Evolutionary conservation across 176 grass and related monocot genomes (phyloP), one percentile per base, ranked within the genome.

Genomic region (Urochloa ruziziensis): DNA sequence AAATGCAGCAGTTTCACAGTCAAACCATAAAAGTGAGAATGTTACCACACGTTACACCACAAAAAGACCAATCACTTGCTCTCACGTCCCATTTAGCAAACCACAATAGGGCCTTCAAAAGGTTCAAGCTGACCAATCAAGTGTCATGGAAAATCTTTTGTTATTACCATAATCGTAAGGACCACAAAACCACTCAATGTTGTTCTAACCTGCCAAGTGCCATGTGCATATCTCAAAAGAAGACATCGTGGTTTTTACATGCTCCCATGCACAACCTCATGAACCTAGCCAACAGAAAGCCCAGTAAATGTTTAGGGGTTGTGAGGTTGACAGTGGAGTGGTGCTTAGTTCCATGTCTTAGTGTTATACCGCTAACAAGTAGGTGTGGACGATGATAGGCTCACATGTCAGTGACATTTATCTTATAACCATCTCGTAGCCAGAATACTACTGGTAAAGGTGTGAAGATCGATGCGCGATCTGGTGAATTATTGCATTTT

Each of bases 201-300:
- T 83, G 86, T 73, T 78, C 54, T 78, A 90, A 86, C 72, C 66
- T 16, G 56, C 4, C 46, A 66, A n/a, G 79, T 16, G 56, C 4
- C 46, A 66, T n/a, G 79, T 86, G 71, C 88, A 78, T 33, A 67
- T 86, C 73, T 86, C 83, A 82, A 90, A 90, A 90, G 88, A 25
- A 52, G 79, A 37, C 67, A 58, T 10, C 10, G 17, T 27, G 68
- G 65, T 32, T 82, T 82, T 78, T 76, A 34, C 63, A 77, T 19
- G 36, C 65, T 82, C 57, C 66, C 46, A 82, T 52, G 58, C 73
- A 67, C 65, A 47, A 64, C 46, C 78, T 56, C 77, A 54, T 35
- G 46, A 71, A 30, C 43, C 65, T 37, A 82, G 59, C 56, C 63
- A 63, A 44, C 10, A 10, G 32, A 52, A 77, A 82, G 51, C 10